These are phyloP conservation scores for Boletus coffeatus DNA, from an alignment of 1,284 basidiomycete genomes.

Conservation along the genomic window DNA sequence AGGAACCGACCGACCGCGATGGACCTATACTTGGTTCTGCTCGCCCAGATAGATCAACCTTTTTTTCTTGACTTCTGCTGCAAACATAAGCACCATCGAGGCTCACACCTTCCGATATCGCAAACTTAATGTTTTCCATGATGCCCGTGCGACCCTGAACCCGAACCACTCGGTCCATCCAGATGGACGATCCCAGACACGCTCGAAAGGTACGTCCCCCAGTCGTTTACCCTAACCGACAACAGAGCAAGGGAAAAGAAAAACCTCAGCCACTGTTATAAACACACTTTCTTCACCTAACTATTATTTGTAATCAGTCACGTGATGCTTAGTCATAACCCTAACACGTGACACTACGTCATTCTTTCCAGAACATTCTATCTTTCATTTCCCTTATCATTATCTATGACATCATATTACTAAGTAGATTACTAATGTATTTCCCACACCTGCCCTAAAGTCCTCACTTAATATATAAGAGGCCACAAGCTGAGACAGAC, in stretches of 20 bases:
- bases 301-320: no score
- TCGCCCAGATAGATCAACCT: neutral
- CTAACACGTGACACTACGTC: no score
- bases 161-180: conserved; percentile 11
- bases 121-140: neutral
- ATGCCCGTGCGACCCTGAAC: neutral
- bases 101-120: neutral
- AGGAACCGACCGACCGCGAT: neutral
- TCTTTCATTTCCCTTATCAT: no score
- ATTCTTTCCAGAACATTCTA: no score
- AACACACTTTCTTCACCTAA: no score
- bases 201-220: conserved; percentile 32
- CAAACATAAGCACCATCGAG: neutral
- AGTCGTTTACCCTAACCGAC: conserved; percentile 28
- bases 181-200: conserved; percentile 22
- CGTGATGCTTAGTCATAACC: no score
- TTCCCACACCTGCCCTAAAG: no score
- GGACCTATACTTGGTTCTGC: neutral
- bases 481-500: no score
- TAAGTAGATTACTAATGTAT: no score
- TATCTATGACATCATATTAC: no score
- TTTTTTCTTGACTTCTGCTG: neutral
- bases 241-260: neutral
- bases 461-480: no score
- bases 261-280: neutral